Evolutionary conservation across 2,329 filamentous ascomycete species (phyloP).

Genomic region (Aureobasidium vineae): DNA sequence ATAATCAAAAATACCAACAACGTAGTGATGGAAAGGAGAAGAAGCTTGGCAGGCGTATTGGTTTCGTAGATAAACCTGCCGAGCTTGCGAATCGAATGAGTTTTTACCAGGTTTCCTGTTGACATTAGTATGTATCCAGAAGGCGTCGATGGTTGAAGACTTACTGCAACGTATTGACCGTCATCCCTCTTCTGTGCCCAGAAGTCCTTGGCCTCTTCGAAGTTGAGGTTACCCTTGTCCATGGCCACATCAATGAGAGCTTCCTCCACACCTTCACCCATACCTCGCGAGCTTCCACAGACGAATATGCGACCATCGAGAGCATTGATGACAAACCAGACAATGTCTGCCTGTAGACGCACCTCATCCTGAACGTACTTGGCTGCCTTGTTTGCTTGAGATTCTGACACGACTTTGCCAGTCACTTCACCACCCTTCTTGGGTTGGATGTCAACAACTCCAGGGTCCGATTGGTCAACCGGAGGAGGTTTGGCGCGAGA

Average conservation of each 20-base stretch:
- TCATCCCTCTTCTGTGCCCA: conserved; percentile 90
- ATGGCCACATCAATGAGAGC: conserved; percentile 88
- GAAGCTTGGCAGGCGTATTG: neutral
- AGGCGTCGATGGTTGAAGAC: neutral
- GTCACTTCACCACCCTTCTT: conserved; percentile 64
- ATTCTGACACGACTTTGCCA: conserved; percentile 68
- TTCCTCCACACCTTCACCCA: conserved; percentile 93
- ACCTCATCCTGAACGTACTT: conserved; percentile 98
- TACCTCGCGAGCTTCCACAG: conserved; percentile 90
- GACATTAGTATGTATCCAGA: neutral
- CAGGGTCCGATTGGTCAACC: conserved; percentile 34
- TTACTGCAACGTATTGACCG: conserved; percentile 82
- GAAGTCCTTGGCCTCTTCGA: conserved; percentile 78
- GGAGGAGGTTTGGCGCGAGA: conserved; percentile 38
- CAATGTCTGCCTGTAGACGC: conserved; percentile 83
- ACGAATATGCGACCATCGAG: conserved; percentile 97
- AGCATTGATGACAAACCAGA: conserved; percentile 96
- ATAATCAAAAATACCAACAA: neutral
- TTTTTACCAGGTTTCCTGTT: conserved; percentile 24
- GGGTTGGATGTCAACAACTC: conserved; percentile 30
- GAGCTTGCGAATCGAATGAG: no score
- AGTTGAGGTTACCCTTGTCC: conserved; percentile 82
- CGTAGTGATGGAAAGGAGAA: neutral
- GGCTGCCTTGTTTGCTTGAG: conserved; percentile 62
- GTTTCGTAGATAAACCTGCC: neutral